Conservation (phyloP, 305 asterid species). For the Fraxinus paxiana region DNA sequence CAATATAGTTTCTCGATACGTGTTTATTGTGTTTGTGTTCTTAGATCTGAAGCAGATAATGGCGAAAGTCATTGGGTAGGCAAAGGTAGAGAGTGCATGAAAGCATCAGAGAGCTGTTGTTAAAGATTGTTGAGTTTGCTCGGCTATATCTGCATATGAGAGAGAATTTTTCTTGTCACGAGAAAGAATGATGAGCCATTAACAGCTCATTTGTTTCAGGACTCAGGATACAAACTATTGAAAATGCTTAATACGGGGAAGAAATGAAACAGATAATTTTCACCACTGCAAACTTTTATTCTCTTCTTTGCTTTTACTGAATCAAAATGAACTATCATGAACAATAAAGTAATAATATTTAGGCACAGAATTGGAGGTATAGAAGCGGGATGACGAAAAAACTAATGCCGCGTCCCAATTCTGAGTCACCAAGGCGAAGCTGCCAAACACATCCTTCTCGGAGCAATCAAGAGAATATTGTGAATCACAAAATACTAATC, state of each 20-base stretch:
- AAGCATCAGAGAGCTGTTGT: background rate
- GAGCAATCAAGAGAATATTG: conserved; percentile 6
- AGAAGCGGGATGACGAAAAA: background rate
- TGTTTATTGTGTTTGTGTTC: background rate
- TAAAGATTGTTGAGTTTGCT: background rate
- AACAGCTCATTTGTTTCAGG: background rate
- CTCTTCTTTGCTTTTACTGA: background rate
- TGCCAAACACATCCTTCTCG: conserved; percentile 1
- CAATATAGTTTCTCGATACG: background rate
- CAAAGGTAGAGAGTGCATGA: background rate
- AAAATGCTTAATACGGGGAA: background rate
- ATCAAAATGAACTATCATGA: background rate
- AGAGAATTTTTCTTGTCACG: background rate
- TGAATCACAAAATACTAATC: background rate
- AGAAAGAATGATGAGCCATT: background rate
- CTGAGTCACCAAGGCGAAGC: background rate
- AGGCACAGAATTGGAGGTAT: background rate
- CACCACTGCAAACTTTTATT: background rate
- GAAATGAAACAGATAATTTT: background rate
- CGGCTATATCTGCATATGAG: background rate
- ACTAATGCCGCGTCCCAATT: background rate
- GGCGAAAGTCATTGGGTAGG: background rate
- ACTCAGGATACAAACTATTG: background rate
- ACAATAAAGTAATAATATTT: background rate
- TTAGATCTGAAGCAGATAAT: background rate